These are phyloP conservation scores for Rhododendron molle DNA, from an alignment of 148 eudicot species.

Conservation along the genomic window DNA sequence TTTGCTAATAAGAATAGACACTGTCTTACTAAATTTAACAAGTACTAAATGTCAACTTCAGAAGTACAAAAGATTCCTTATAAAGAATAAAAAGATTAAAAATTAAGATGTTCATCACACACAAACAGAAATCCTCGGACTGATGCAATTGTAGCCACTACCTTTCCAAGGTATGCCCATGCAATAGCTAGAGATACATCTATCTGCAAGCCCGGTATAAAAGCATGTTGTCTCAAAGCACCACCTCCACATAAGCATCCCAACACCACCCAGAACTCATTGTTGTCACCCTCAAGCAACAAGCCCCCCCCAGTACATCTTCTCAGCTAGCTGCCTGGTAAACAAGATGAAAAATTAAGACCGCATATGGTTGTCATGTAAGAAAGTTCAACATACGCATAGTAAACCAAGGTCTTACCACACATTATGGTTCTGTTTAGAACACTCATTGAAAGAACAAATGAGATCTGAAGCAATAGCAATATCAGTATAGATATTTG, in stretches of 20 bases:
- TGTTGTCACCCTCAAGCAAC: conserved; percentile 74
- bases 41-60: background rate
- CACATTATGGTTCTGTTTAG: conserved; percentile 25
- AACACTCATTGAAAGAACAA: conserved; percentile 39
- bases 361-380: background rate
- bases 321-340: conserved; percentile 78
- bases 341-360: conserved; percentile 14
- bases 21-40: background rate
- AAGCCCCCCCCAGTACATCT: conserved; percentile 88
- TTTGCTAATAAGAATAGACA: background rate
- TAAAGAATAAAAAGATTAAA: background rate
- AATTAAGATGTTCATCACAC: background rate
- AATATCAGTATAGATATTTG: conserved; percentile 78
- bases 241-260: conserved; percentile 66
- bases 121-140: background rate
- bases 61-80: background rate
- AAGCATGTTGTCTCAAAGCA: conserved; percentile 85
- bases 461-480: conserved; percentile 64
- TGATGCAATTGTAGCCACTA: background rate
- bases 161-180: conserved; percentile 99
- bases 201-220: conserved; percentile 72
- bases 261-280: conserved; percentile 86
- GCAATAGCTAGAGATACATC: conserved; percentile 95
- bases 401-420: conserved; percentile 43
- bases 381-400: background rate